Base-by-base conservation (phyloP, 352 stramenopile species). In the Phytopythium sindhum region DNA sequence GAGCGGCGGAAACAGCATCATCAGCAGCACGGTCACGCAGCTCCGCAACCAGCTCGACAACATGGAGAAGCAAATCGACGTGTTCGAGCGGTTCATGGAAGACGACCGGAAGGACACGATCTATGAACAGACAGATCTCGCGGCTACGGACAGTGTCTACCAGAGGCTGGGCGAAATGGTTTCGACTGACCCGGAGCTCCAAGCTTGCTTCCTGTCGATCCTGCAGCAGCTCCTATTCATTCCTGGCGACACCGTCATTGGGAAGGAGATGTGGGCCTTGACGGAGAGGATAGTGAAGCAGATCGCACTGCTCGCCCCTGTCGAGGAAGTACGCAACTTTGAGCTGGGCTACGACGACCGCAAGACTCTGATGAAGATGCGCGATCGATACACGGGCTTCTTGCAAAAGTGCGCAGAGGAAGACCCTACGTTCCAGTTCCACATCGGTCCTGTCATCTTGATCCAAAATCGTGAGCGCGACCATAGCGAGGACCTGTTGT, bases 21-120 rank as follows among this genome's bases (percentile, higher is more conserved):
- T 89, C 60, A 90, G 79, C 52, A 91, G 73, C 56, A 90, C 74
- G 9, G 82, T 88, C 41, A 87, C 81, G 14, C 81, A 93, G 61
- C 69, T 95, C 55, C 82, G 86, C 6, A 91, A 85, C 53, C 86
- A 95, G 50, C 63, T 95, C 23, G 86, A 95, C 70, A 95, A 91
- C 61, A 89, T 95, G 77, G 86, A 95, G 60, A 93, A 92, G 61
- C 86, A 95, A 59, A 95, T 95, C 51, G 86, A 95, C 65, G 86
- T 95, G 48, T 95, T 95, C 57, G 86, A 95, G 62, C 78, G 84
- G 19, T 95, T 95, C 52, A 93, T 93, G 86, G 86, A 93, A 60
- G 86, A 95, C 45, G 86, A 95, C 61, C 86, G 86, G 17, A 93
- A 93, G 73, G 80, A 93, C 65, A 93, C 86, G 15, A 90, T 95